These are phyloP conservation scores for Ophiocordyceps unilateralis DNA, from an alignment of 2,329 filamentous ascomycete genomes.

Conservation along the genomic window DNA sequence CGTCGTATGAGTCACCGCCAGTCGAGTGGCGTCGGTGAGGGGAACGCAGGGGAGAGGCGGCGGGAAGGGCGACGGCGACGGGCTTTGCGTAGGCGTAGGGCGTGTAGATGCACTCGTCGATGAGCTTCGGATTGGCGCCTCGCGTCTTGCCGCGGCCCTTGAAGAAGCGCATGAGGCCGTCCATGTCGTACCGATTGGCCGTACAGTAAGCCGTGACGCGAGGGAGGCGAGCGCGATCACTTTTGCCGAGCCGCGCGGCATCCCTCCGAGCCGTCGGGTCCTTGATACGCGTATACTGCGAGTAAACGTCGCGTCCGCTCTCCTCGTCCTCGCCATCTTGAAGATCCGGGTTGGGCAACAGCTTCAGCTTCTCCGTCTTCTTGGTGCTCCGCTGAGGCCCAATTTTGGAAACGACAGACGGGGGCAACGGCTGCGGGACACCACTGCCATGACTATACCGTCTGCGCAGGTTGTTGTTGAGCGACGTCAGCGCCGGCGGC, in stretches of 20 bases:
- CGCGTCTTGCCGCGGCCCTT: constrained; percentile 67
- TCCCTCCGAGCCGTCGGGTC: constrained; percentile 85
- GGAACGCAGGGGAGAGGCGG: constrained; percentile 20
- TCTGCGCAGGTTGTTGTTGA: constrained; percentile 77
- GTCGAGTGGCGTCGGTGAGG: constrained; percentile 60
- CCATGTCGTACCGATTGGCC: constrained; percentile 78
- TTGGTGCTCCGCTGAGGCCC: constrained; percentile 91
- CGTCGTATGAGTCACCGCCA: constrained; percentile 39
- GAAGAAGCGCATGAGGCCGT: constrained; percentile 74
- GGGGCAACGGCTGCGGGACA: constrained; percentile 17
- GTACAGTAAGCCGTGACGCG: constrained; percentile 95
- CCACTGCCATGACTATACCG: constrained; percentile 59
- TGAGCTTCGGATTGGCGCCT: constrained; percentile 74
- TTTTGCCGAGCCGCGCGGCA: constrained; percentile 82
- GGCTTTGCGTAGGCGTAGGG: constrained; percentile 63
- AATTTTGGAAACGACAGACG: constrained; percentile 45
- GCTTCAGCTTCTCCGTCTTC: constrained; percentile 89
- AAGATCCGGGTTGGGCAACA: constrained; percentile 80
- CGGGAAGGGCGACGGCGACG: constrained; percentile 6
- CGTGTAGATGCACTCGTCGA: constrained; percentile 96
- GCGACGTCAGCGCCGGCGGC: constrained; percentile 57
- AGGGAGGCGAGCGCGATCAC: constrained; percentile 72
- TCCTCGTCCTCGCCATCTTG: constrained; percentile 71
- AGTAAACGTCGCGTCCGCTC: constrained; percentile 88
- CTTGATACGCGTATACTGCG: constrained; percentile 94